Conservation (phyloP, 164 flowering plant genomes). For the Brasenia schreberi region DNA sequence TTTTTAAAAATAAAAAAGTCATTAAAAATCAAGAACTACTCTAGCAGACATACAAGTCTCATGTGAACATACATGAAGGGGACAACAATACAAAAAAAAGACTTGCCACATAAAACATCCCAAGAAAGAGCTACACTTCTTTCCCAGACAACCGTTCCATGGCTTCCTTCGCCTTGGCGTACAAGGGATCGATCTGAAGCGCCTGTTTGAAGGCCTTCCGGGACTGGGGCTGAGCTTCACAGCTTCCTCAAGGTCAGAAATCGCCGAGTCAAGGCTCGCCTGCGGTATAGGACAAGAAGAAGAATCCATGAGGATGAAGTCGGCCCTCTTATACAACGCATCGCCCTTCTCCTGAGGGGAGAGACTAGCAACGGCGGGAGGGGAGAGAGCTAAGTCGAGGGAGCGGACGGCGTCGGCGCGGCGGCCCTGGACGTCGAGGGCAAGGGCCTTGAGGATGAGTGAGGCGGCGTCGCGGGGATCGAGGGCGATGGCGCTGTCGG, state of each 20-base stretch:
- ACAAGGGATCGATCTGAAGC: slow-evolving; percentile 17
- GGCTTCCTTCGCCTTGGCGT: slow-evolving; percentile 23
- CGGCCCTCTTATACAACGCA: slow-evolving; percentile 65
- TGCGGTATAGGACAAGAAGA: slow-evolving; percentile 14
- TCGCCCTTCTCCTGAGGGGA: slow-evolving; percentile 45
- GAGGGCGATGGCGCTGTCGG: slow-evolving; percentile 52
- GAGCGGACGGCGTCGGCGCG: slow-evolving; percentile 51
- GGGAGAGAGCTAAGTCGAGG: slow-evolving; percentile 51
- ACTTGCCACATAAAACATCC: too few species aligned
- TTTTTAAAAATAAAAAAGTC: too few species aligned
- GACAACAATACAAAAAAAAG: too few species aligned
- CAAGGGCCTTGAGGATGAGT: slow-evolving; percentile 66
- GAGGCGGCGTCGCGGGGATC: slow-evolving; percentile 82
- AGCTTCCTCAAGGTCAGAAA: slow-evolving; percentile 44
- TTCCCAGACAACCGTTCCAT: slow-evolving; percentile 25
- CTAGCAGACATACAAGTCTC: too few species aligned
- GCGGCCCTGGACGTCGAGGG: slow-evolving; percentile 54
- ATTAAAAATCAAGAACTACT: too few species aligned
- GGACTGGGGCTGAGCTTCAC: slow-evolving; percentile 41
- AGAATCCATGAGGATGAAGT: slow-evolving; percentile 28
- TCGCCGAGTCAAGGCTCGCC: slow-evolving; percentile 43
- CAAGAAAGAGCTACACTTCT: background rate
- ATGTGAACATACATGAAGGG: too few species aligned
- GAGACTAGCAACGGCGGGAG: slow-evolving; percentile 45
- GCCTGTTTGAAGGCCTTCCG: slow-evolving; percentile 43